Base-by-base conservation (phyloP, 192 early-diverging fungal genomes). In the Backusella westeae region DNA sequence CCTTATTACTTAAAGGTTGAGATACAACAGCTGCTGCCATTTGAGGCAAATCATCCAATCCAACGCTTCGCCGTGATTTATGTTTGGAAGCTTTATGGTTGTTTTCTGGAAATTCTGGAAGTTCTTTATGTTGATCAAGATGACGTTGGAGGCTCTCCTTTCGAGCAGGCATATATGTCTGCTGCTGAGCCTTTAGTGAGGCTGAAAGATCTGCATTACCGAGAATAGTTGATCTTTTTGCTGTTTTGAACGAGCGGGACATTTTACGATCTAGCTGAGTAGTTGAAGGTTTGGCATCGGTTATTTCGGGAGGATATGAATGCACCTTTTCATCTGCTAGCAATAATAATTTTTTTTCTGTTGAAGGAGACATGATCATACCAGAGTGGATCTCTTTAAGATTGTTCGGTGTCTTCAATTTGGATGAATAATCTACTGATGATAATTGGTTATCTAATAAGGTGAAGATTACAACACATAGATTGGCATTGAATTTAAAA, bases 191-290 rank as follows among this genome's bases (percentile, higher is more conserved):
- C 29, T 63, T 63, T 63, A 63, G 26, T 29, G 56, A 29, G 3
- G 56, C 56, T 63, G 56, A 63, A 63, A 63, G 56, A 36, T 76
- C 44, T 34, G 52, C 70, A 72, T 77, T 77, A 1, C 76, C 76
- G 4, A 77, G 10, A 38, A 77, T 77, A 5, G 76, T 77, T 10
- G 66, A 70, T 46, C 76, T 46, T 53, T 77, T 77, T 34, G 76
- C 76, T 6, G 76, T 65, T 65, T 77, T 77, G 46, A 77, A 77
- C 0, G 76, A 77, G 0, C 76, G 69, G 12, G 76, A 77, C 70
- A 77, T 77, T 39, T 77, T 77, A 29, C 76, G 68, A 26, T 77
- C 76, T 12, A 77, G 29, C 21, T 63, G 52, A 4, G 59, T 21
- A 9, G 76, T 42, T 15, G 72, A 59, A 23, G 53, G n/a, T 29